Conservation (phyloP, 2,329 filamentous ascomycete genomes). For the Ceratocystis lukuohia region DNA sequence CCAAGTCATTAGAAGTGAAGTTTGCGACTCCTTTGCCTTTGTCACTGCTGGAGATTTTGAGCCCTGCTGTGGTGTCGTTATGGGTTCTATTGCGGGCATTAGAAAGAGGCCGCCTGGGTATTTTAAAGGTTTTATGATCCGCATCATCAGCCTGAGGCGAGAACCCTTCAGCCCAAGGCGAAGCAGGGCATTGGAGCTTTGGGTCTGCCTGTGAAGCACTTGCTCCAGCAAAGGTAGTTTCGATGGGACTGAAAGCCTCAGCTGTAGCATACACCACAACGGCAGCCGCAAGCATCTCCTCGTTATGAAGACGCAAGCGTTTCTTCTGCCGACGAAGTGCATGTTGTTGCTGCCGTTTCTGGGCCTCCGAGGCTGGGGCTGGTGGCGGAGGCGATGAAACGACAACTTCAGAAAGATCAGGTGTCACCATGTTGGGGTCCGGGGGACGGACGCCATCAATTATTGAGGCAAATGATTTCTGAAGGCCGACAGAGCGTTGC, state of each 20-base stretch:
- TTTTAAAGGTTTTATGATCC: not conserved
- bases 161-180: constrained; percentile 17
- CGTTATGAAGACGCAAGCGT: constrained; percentile 33
- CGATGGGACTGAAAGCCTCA: constrained; percentile 33
- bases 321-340: constrained; percentile 34
- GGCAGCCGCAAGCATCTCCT: constrained; percentile 41
- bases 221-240: constrained; percentile 18
- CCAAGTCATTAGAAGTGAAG: not conserved
- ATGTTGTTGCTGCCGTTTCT: constrained; percentile 30
- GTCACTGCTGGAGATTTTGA: not conserved
- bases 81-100: not conserved
- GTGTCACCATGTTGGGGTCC: constrained; percentile 30
- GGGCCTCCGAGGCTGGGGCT: constrained; percentile 12
- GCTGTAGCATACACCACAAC: constrained; percentile 41
- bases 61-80: not conserved
- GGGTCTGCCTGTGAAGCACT: not conserved
- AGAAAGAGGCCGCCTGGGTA: not conserved
- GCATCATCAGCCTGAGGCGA: constrained; percentile 12
- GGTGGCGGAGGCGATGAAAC: constrained; percentile 28
- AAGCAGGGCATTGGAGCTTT: constrained; percentile 16
- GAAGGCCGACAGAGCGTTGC: constrained; percentile 6
- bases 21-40: not conserved
- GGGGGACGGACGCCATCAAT: constrained; percentile 16
- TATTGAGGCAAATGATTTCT: constrained; percentile 12
- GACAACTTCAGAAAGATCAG: constrained; percentile 36